These are phyloP conservation scores for Chaetomiaceae sp. DNA, from an alignment of 2,329 filamentous ascomycete genomes.

Conservation along the genomic window DNA sequence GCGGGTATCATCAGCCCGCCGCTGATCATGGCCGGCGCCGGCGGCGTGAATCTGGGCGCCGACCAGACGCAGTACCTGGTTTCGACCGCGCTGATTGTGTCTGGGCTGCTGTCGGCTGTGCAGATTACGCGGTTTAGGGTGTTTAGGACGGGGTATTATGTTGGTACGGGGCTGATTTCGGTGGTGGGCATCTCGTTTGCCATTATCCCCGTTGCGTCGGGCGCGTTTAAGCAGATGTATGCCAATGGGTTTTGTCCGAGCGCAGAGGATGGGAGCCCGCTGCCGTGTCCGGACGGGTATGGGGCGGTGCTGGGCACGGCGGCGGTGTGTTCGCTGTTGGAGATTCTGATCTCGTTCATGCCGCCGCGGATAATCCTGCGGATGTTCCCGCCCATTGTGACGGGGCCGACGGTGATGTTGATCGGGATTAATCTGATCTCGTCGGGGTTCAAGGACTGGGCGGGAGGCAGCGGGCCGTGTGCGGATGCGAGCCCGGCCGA, in stretches of 20 bases:
- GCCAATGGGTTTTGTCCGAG: conserved; percentile 60
- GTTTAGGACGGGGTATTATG: conserved; percentile 59
- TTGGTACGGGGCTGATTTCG: conserved; percentile 74
- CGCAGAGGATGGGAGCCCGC: conserved; percentile 54
- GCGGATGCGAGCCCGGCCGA: conserved; percentile 42
- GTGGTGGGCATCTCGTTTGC: conserved; percentile 75
- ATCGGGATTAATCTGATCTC: conserved; percentile 70
- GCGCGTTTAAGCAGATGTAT: conserved; percentile 73
- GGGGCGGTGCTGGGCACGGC: conserved; percentile 68
- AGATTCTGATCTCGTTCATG: conserved; percentile 69
- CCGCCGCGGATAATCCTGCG: conserved; percentile 61
- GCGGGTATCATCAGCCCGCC: conserved; percentile 72
- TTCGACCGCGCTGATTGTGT: conserved; percentile 71
- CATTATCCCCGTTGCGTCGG: conserved; percentile 66
- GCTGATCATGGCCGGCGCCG: conserved; percentile 58
- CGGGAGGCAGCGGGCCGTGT: conserved; percentile 62
- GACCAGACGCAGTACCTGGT: conserved; percentile 69
- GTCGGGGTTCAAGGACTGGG: conserved; percentile 71
- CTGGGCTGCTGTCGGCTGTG: conserved; percentile 65
- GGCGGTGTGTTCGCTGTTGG: conserved; percentile 58
- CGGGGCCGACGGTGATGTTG: conserved; percentile 45
- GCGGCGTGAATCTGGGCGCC: conserved; percentile 56
- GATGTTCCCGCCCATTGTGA: conserved; percentile 66
- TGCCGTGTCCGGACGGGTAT: conserved; percentile 72
- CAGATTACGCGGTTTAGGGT: conserved; percentile 76